A percentile compares a stretch with the other conserved stretches of the same genome.
Evolutionary conservation across 176 grass and related monocot genomes (phyloP).

Genomic region (Ananas comosus): DNA sequence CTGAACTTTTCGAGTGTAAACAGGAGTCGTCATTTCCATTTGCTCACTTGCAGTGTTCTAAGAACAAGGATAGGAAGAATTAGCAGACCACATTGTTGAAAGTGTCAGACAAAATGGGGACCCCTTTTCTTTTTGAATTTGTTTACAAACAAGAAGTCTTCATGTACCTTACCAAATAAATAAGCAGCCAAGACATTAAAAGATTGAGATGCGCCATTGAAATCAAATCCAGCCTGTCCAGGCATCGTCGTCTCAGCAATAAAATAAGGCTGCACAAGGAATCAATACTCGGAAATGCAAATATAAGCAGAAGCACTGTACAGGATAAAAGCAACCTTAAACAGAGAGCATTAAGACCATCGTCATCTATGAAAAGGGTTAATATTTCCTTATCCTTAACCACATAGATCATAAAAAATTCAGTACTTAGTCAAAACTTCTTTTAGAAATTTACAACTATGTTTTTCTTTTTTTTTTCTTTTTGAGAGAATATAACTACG

Average conservation of each 20-base stretch:
- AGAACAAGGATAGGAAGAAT: constrained; percentile 20
- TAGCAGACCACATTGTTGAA: not conserved
- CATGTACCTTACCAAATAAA: constrained; percentile 94
- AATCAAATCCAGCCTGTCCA: constrained; percentile 63
- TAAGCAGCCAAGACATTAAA: constrained; percentile 77
- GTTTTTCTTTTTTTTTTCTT: too few relatives aligned
- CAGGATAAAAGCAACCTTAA: not conserved
- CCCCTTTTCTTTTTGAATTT: not conserved
- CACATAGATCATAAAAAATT: too few relatives aligned
- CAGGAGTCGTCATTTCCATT: constrained; percentile 97
- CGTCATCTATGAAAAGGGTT: not conserved
- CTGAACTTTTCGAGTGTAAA: constrained; percentile 51
- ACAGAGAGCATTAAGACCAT: not conserved
- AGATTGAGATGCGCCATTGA: constrained; percentile 65
- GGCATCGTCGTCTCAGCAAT: constrained; percentile 72
- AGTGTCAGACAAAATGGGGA: not conserved
- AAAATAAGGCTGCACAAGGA: constrained; percentile 58
- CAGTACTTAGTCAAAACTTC: too few relatives aligned
- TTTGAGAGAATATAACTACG: too few relatives aligned
- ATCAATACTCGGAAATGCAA: not conserved
- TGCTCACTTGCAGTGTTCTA: constrained; percentile 59
- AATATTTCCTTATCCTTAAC: too few relatives aligned
- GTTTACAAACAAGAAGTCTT: not conserved
- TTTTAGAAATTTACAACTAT: too few relatives aligned
- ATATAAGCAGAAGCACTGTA: not conserved